phyloP scores from a whole-genome alignment of 768 basidiomycete species.

The Agaricus subrufescens region DNA sequence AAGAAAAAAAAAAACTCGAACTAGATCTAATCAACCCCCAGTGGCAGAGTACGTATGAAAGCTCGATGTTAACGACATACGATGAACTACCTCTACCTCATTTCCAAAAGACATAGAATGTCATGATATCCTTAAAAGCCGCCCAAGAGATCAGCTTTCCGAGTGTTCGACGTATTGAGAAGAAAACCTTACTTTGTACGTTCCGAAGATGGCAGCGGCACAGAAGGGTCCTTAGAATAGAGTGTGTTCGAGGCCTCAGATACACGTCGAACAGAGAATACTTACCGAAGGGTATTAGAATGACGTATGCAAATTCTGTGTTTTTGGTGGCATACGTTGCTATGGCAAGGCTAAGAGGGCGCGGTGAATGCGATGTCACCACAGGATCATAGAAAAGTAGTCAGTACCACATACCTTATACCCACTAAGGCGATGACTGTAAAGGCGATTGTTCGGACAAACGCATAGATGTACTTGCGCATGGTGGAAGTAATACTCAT shows the following conservation, averaged over 20 bases:
- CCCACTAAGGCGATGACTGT: neutral
- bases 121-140: constrained; percentile 5
- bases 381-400: neutral
- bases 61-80: neutral
- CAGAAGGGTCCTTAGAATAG: neutral
- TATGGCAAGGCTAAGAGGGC: neutral
- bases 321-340: neutral
- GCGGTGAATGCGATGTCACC: neutral
- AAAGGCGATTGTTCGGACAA: constrained; percentile 1
- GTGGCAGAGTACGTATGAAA: neutral
- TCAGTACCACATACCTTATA: neutral
- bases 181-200: constrained; percentile 2
- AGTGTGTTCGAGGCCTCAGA: neutral
- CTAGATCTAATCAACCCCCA: neutral
- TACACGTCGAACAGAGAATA: neutral
- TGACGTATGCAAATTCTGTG: neutral
- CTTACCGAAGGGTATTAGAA: constrained; percentile 4
- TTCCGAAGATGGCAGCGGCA: constrained; percentile 6
- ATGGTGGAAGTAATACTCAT: constrained; percentile 5
- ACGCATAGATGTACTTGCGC: constrained; percentile 6
- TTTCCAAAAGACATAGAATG: constrained; percentile 6
- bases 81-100: neutral
- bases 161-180: neutral
- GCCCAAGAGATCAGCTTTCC: neutral
- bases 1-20: neutral